Base-by-base conservation (phyloP, 768 basidiomycete species). In the Mycena belliarum region DNA sequence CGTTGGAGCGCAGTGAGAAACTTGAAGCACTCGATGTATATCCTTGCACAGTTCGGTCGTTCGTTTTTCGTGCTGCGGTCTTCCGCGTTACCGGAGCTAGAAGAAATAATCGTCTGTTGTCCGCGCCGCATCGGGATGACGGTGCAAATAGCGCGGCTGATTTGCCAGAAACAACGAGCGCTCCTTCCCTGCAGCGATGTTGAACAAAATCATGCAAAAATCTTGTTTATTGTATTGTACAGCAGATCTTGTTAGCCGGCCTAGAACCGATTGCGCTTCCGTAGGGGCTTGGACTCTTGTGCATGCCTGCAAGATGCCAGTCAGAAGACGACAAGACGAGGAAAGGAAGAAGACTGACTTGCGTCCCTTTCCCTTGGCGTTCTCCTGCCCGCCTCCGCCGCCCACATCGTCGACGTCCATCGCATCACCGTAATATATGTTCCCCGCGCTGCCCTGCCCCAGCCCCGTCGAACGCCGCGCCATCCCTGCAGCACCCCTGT, bases 251-350 rank as follows among this genome's bases (percentile, higher is more conserved):
- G n/a, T n/a, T 5, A 21, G 12, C 5, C n/a, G 7, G 7, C 18
- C 37, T 66, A 85, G 63, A 80, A 75, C 59, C 85, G 79, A 69
- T 82, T 87, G 47, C 85, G 79, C 71, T 88, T 88, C 63, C 83
- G 74, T 49, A 73, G 68, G 11, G 78, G 76, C 63, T 84, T 85
- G 16, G 79, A 66, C 25, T 79, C 75, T 40, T 80, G 79, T 18
- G 75, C 68, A 24, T 74, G 72, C 66, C 76, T 81, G 55, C 49
- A 57, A 42, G 32, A n/a, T 47, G 35, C 23, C 20, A 14, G 41
- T 20, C 15, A 21, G 33, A 33, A 49, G 49, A 38, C 18, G n/a
- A 32, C n/a, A 6, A 0, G 16, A 23, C 12, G 28, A 16, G 32
- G 5, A 33, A 26, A 32, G 37, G 29, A 63, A 52, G 10, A 40